A percentile compares a stretch with the other conserved stretches of the same genome.
phyloP scores from a whole-genome alignment of 805 yeast genomes.

The Yarrowia sp. region DNA sequence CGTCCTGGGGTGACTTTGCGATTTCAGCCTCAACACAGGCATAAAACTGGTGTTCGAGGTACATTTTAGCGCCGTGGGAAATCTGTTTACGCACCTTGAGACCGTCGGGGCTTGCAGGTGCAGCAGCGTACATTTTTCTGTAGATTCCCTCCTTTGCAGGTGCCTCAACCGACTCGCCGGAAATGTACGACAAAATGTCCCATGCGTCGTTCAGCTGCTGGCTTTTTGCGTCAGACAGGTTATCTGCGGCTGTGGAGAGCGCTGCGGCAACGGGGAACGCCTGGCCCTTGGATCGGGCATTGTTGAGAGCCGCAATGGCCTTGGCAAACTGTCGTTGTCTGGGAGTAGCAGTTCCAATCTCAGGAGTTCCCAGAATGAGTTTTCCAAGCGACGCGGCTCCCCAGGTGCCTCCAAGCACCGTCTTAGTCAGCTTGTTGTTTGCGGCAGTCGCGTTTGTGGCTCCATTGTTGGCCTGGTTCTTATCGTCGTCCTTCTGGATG shows the following conservation, averaged over 20 bases:
- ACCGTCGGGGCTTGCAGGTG: conserved; percentile 45
- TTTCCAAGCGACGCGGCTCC: conserved; percentile 50
- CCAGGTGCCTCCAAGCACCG: conserved; percentile 46
- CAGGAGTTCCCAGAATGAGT: conserved; percentile 48
- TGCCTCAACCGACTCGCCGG: conserved; percentile 45
- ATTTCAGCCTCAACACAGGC: conserved; percentile 71
- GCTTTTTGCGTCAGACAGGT: conserved; percentile 63
- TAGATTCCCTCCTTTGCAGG: conserved; percentile 47
- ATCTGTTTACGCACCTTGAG: conserved; percentile 54
- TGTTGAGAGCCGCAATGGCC: conserved; percentile 72
- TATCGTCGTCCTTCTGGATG: conserved; percentile 44
- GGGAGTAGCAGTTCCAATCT: conserved; percentile 27
- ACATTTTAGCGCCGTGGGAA: conserved; percentile 61
- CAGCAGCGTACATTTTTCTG: conserved; percentile 46
- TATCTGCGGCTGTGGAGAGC: conserved; percentile 63
- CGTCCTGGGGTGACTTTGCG: conserved; percentile 59
- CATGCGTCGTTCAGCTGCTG: conserved; percentile 78
- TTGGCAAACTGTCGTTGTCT: conserved; percentile 59
- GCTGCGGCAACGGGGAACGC: conserved; percentile 65
- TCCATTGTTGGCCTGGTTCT: not conserved
- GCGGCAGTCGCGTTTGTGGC: conserved; percentile 35
- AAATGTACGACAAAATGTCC: conserved; percentile 64
- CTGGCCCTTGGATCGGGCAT: conserved; percentile 63
- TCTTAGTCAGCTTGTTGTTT: conserved; percentile 47
- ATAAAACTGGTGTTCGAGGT: conserved; percentile 78